Percentiles rank a stretch among this genome's conserved stretches.
Evolutionary conservation across 2,329 filamentous ascomycete genomes (phyloP).

Genomic region (Aspergillus thermomutatus): DNA sequence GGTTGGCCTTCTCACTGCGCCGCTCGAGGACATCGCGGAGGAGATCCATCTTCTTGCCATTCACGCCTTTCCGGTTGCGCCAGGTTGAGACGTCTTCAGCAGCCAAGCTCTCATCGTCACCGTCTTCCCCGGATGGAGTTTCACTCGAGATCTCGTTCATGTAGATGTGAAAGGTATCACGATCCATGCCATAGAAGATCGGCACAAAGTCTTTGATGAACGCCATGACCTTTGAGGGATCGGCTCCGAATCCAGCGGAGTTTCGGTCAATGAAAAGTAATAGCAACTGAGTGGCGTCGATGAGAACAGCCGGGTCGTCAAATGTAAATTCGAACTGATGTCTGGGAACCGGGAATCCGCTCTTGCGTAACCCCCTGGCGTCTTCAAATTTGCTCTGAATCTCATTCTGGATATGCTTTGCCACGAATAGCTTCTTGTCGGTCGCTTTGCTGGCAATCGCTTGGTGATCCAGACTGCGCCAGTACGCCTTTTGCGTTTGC

Average conservation of each 20-base stretch:
- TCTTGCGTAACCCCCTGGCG: slow-evolving; percentile 68
- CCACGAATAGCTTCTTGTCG: slow-evolving; percentile 88
- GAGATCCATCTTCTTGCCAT: slow-evolving; percentile 71
- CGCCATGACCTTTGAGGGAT: slow-evolving; percentile 69
- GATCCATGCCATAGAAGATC: slow-evolving; percentile 71
- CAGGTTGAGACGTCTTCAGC: slow-evolving; percentile 68
- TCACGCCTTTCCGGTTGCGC: slow-evolving; percentile 59
- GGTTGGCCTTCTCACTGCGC: slow-evolving; percentile 65
- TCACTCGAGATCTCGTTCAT: slow-evolving; percentile 67
- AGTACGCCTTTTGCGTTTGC: slow-evolving; percentile 91
- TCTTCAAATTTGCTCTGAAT: slow-evolving; percentile 93
- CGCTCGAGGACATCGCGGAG: slow-evolving; percentile 83
- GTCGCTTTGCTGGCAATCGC: slow-evolving; percentile 81
- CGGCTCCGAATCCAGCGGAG: slow-evolving; percentile 51
- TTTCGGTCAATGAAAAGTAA: slow-evolving; percentile 47
- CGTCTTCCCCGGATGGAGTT: slow-evolving; percentile 70
- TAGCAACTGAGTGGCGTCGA: slow-evolving; percentile 48
- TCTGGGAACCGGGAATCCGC: slow-evolving; percentile 57
- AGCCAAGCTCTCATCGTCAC: slow-evolving; percentile 67
- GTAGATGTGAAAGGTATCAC: slow-evolving; percentile 64
- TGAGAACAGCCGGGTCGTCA: slow-evolving; percentile 64
- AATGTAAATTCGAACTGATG: slow-evolving; percentile 77
- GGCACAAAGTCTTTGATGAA: slow-evolving; percentile 76
- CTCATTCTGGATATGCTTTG: slow-evolving; percentile 83
- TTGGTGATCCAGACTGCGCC: slow-evolving; percentile 96